These are phyloP conservation scores for Earliella scabrosa DNA, from an alignment of 1,284 basidiomycete species.

Conservation along the genomic window DNA sequence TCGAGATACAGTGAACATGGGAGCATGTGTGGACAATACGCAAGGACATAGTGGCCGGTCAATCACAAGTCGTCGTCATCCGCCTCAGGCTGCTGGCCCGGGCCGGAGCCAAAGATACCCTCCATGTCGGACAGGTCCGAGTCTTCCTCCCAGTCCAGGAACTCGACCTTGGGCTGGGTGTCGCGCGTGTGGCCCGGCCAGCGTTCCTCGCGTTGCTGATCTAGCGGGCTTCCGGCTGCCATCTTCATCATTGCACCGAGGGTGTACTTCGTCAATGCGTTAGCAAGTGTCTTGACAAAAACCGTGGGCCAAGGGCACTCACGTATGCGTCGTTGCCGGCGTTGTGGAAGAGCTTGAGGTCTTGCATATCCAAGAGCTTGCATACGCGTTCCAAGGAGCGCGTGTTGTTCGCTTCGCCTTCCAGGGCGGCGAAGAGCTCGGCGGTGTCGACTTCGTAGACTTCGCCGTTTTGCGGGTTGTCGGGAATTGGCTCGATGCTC, in stretches of 20 bases:
- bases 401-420: slow-evolving; percentile 59
- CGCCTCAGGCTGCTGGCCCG: neutral
- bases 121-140: slow-evolving; percentile 51
- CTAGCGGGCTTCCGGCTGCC: slow-evolving; percentile 71
- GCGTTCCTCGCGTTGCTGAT: slow-evolving; percentile 71
- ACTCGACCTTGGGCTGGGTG: slow-evolving; percentile 57
- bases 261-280: slow-evolving; percentile 58
- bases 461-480: slow-evolving; percentile 51
- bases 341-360: slow-evolving; percentile 69
- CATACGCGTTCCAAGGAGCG: slow-evolving; percentile 63
- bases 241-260: slow-evolving; percentile 63
- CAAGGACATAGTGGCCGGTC: neutral
- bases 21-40: too few species aligned
- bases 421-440: slow-evolving; percentile 70
- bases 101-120: slow-evolving; percentile 24
- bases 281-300: neutral
- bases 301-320: slow-evolving; percentile 30
- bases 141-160: slow-evolving; percentile 63
- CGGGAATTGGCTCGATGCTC: slow-evolving; percentile 60
- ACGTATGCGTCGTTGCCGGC: slow-evolving; percentile 87
- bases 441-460: slow-evolving; percentile 75
- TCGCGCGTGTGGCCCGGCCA: slow-evolving; percentile 67
- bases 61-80: slow-evolving; percentile 7
- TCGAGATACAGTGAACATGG: neutral
- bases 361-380: slow-evolving; percentile 61